Evolutionary conservation across 192 early-diverging fungal species (phyloP).

Genomic region (Martensiomyces pterosporus): DNA sequence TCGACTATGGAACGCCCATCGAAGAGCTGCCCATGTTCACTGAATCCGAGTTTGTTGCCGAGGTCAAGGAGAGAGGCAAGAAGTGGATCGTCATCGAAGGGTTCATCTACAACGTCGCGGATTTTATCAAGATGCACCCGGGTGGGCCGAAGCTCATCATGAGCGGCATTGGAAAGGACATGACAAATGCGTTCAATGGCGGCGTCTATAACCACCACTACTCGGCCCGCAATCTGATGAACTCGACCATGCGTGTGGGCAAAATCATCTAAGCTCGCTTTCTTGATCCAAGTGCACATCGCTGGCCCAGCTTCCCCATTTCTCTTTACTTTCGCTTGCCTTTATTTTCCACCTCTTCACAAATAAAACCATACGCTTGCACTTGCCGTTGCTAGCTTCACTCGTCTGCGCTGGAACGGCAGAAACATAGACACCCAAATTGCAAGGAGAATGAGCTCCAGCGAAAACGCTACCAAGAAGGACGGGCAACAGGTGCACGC

Average conservation of each 20-base stretch:
- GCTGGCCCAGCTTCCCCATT: background rate
- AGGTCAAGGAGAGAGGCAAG: constrained; percentile 61
- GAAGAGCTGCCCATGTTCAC: constrained; percentile 64
- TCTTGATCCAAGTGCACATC: too few relatives aligned
- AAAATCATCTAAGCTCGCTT: constrained; percentile 44
- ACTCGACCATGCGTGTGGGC: constrained; percentile 65
- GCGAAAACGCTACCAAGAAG: too few relatives aligned
- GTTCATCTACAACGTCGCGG: constrained; percentile 71
- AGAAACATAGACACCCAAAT: too few relatives aligned
- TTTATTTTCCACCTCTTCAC: background rate
- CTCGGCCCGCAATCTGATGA: constrained; percentile 77
- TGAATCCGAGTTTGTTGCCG: constrained; percentile 57
- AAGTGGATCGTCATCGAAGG: constrained; percentile 80
- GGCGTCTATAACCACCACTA: constrained; percentile 86
- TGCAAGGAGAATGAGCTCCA: too few relatives aligned
- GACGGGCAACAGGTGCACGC: background rate
- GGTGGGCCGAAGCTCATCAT: constrained; percentile 71
- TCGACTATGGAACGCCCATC: constrained; percentile 72
- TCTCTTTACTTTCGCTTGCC: constrained; percentile 1
- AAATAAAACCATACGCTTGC: too few relatives aligned
- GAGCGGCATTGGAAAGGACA: constrained; percentile 75
- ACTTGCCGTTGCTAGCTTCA: too few relatives aligned
- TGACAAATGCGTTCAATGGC: constrained; percentile 81
- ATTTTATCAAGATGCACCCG: constrained; percentile 84
- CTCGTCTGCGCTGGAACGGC: too few relatives aligned